Evolutionary conservation across 2,329 filamentous ascomycete species (phyloP).

Genomic region (Cladosporium sp.): DNA sequence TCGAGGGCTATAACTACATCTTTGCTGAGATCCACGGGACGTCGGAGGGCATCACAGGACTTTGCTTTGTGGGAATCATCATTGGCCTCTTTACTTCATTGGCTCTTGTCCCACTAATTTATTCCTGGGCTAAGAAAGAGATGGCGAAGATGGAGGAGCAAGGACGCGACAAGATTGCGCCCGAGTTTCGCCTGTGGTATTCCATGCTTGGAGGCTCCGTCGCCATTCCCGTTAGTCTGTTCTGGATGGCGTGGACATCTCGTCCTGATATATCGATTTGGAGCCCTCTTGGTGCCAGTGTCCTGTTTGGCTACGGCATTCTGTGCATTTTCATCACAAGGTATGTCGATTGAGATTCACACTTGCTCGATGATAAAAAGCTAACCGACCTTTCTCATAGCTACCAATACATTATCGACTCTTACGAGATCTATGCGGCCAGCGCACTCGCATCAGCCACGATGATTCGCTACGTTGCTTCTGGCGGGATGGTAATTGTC

Average conservation of each 20-base stretch:
- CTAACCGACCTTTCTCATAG: slow-evolving; percentile 24
- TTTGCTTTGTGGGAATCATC: slow-evolving; percentile 33
- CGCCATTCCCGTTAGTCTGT: slow-evolving; percentile 48
- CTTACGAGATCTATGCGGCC: slow-evolving; percentile 51
- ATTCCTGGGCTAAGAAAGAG: slow-evolving; percentile 39
- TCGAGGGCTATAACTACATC: slow-evolving; percentile 50
- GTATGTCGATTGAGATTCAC: slow-evolving; percentile 33
- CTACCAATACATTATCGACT: slow-evolving; percentile 58
- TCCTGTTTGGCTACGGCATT: slow-evolving; percentile 50
- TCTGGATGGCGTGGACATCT: slow-evolving; percentile 58
- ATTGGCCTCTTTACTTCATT: slow-evolving; percentile 40
- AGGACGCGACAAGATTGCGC: slow-evolving; percentile 39
- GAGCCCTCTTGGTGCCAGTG: slow-evolving; percentile 48
- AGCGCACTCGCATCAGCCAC: slow-evolving; percentile 42
- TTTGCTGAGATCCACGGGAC: slow-evolving; percentile 44
- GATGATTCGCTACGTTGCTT: slow-evolving; percentile 37
- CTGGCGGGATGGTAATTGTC: slow-evolving; percentile 39
- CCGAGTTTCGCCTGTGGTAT: slow-evolving; percentile 52
- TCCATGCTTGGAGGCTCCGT: slow-evolving; percentile 47
- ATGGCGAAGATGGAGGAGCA: slow-evolving; percentile 39
- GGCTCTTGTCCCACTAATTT: slow-evolving; percentile 39
- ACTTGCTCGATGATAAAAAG: not conserved
- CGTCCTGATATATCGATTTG: slow-evolving; percentile 44
- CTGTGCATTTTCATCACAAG: slow-evolving; percentile 46
- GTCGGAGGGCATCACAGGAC: slow-evolving; percentile 37